These are phyloP conservation scores for Tylopilus orsonianus DNA, from an alignment of 1,284 basidiomycete species.

Conservation along the genomic window DNA sequence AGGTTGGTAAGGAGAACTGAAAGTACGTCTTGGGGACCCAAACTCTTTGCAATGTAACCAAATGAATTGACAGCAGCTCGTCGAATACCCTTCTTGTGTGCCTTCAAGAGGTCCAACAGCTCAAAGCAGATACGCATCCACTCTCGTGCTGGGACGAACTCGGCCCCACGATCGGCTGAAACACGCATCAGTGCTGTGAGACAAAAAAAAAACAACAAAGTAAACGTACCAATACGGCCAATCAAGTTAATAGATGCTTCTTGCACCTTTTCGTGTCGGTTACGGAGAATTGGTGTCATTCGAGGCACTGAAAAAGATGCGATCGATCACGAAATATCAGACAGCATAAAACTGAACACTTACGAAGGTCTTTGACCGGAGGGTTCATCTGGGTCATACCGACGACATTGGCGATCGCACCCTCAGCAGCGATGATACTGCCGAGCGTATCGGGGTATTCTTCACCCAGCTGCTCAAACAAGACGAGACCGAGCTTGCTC, in stretches of 20 bases:
- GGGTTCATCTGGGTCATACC: conserved; percentile 99
- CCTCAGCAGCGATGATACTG: conserved; percentile 98
- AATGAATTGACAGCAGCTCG: conserved; percentile 99
- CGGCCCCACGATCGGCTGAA: conserved; percentile 94
- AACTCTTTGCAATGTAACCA: conserved; percentile 98
- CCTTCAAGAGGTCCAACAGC: conserved; percentile 94
- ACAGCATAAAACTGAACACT: conserved; percentile 39
- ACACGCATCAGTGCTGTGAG: conserved; percentile 13
- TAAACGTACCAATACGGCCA: conserved; percentile 82
- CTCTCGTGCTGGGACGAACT: conserved; percentile 97
- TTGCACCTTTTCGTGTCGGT: conserved; percentile 99
- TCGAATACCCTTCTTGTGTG: conserved; percentile 98
- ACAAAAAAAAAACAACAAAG: neutral
- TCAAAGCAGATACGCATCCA: conserved; percentile 99
- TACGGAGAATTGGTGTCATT: conserved; percentile 99
- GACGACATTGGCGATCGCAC: conserved; percentile 98
- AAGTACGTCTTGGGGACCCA: conserved; percentile 98
- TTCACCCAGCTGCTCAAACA: conserved; percentile 99
- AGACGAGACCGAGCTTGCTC: conserved; percentile 94
- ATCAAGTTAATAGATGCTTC: conserved; percentile 99
- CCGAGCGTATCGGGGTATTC: conserved; percentile 99
- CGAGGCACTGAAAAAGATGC: conserved; percentile 72
- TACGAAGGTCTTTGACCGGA: conserved; percentile 95
- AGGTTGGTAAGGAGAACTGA: conserved; percentile 96
- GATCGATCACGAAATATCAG: conserved; percentile 12